Percentiles rank a stretch among this genome's conserved stretches.
Conservation (phyloP, 2,329 filamentous ascomycete species). For the Chaetomiaceae sp. region DNA sequence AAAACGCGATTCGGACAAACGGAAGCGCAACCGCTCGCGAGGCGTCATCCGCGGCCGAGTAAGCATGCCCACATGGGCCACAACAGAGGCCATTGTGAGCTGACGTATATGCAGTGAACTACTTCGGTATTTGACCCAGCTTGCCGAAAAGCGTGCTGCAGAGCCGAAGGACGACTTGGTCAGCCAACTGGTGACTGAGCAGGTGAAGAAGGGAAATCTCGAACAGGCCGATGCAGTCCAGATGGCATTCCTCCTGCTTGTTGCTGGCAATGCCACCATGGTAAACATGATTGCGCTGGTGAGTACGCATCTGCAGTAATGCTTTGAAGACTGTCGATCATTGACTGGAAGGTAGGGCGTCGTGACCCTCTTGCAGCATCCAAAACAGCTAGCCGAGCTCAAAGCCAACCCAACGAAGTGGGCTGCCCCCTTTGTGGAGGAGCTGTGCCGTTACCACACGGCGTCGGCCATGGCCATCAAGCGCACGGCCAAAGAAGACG, state of each 20-base stretch:
- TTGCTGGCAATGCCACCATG: slow-evolving; percentile 47
- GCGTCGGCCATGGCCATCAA: slow-evolving; percentile 42
- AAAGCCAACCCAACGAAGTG: slow-evolving; percentile 31
- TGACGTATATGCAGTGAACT: slow-evolving; percentile 30
- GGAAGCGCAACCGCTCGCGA: slow-evolving; percentile 42
- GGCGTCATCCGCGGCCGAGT: slow-evolving; percentile 40
- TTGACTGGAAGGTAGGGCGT: slow-evolving; percentile 31
- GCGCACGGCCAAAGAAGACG: slow-evolving; percentile 41
- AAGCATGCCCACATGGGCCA: too few species aligned
- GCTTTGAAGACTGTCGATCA: not conserved
- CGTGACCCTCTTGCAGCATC: slow-evolving; percentile 38
- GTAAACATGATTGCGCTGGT: slow-evolving; percentile 45
- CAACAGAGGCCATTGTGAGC: too few species aligned
- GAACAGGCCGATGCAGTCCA: slow-evolving; percentile 38
- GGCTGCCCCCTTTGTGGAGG: slow-evolving; percentile 37
- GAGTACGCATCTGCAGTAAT: slow-evolving; percentile 1
- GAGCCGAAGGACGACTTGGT: slow-evolving; percentile 41
- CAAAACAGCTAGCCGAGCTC: slow-evolving; percentile 36
- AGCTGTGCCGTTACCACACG: slow-evolving; percentile 44
- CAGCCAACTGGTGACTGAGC: slow-evolving; percentile 38
- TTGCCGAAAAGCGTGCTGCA: slow-evolving; percentile 36
- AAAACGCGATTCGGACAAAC: slow-evolving; percentile 41
- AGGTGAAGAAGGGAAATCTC: slow-evolving; percentile 35
- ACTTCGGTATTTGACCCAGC: slow-evolving; percentile 37
- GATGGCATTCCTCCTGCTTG: slow-evolving; percentile 44